Percentiles rank a stretch among this genome's conserved stretches.
These are phyloP conservation scores for Komagataella phaffii DNA, from an alignment of 805 yeast genomes.

Conservation along the genomic window DNA sequence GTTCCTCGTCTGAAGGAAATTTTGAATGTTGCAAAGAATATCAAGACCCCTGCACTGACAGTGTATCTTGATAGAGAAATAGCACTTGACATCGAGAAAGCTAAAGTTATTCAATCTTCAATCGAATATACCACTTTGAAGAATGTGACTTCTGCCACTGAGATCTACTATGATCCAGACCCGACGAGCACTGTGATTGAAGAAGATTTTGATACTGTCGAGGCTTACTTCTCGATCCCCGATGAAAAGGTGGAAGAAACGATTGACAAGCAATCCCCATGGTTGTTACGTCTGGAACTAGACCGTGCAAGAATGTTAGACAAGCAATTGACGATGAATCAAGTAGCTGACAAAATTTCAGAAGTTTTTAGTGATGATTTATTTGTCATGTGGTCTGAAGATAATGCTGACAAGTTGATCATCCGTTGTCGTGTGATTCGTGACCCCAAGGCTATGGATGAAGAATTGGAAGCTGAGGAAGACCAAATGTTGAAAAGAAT, in stretches of 20 bases:
- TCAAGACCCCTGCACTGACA: conserved; percentile 98
- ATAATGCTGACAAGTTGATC: conserved; percentile 90
- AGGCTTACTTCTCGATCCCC: conserved; percentile 93
- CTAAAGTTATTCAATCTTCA: conserved; percentile 91
- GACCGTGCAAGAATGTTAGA: conserved; percentile 99
- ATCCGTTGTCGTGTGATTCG: conserved; percentile 98
- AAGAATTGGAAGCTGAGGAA: conserved; percentile 91
- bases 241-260: conserved; percentile 95
- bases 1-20: conserved; percentile 97
- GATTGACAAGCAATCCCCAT: conserved; percentile 90
- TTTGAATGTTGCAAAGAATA: conserved; percentile 94
- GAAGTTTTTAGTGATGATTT: conserved; percentile 89
- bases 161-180: conserved; percentile 95
- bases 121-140: conserved; percentile 92
- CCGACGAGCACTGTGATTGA: conserved; percentile 94
- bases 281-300: conserved; percentile 91
- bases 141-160: conserved; percentile 95
- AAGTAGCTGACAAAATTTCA: conserved; percentile 91
- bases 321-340: conserved; percentile 94
- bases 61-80: conserved; percentile 77
- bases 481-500: conserved; percentile 92
- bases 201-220: conserved; percentile 95
- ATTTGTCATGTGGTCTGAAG: conserved; percentile 98
- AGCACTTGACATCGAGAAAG: conserved; percentile 83
- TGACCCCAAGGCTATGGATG: conserved; percentile 87